Conservation (phyloP, 2,329 filamentous ascomycete species). For the Periconia digitata region DNA sequence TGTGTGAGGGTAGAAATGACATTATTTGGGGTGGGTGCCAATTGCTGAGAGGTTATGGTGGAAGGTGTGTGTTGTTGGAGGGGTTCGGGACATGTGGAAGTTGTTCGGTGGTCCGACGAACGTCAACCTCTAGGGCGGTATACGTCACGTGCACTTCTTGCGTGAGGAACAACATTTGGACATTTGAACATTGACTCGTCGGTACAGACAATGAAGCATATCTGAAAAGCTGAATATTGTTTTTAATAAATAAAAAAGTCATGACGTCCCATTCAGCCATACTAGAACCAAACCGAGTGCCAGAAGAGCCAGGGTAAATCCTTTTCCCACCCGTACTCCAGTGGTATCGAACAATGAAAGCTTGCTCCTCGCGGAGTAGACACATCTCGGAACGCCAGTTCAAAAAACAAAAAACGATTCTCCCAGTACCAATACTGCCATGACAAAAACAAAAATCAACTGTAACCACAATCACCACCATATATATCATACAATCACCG, state of each 20-base stretch:
- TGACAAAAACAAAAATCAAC: neutral
- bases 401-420: neutral
- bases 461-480: neutral
- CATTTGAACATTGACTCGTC: neutral
- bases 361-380: constrained; percentile 5
- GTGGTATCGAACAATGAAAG: neutral
- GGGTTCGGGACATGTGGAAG: constrained; percentile 4
- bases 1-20: neutral
- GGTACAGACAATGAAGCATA: neutral
- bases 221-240: neutral
- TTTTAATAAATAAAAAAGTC: neutral
- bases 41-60: neutral
- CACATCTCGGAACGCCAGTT: neutral
- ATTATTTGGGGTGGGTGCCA: constrained; percentile 4
- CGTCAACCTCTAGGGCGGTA: constrained; percentile 1
- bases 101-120: neutral
- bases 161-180: no score
- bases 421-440: neutral
- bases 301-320: no score
- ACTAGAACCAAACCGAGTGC: neutral
- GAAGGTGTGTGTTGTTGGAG: constrained; percentile 5
- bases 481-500: neutral
- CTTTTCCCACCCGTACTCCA: no score
- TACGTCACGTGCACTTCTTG: constrained; percentile 5
- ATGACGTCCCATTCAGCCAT: neutral